A percentile compares a stretch with the other conserved stretches of the same genome.
Conservation (phyloP, 2,329 filamentous ascomycete genomes). For the Basipetospora chlamydospora region DNA sequence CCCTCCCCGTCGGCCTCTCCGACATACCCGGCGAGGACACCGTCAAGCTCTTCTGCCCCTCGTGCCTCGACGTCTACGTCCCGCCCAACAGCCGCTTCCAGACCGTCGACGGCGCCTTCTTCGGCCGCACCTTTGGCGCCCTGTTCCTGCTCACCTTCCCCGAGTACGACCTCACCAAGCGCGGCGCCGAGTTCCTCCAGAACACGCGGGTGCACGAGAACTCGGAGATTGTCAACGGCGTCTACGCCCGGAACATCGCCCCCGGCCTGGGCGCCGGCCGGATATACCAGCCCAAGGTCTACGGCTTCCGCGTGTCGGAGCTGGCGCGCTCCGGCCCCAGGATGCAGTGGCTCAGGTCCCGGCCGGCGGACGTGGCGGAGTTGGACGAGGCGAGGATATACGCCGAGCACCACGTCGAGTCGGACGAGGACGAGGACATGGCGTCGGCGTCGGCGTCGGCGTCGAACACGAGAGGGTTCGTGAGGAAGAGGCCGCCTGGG, state of each 20-base stretch:
- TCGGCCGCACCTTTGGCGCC: slow-evolving; percentile 91
- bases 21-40: slow-evolving; percentile 95
- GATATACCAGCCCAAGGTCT: slow-evolving; percentile 92
- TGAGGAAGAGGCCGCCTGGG: background rate
- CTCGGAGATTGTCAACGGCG: slow-evolving; percentile 61
- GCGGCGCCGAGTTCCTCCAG: slow-evolving; percentile 45
- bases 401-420: slow-evolving; percentile 37
- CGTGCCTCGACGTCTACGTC: slow-evolving; percentile 92
- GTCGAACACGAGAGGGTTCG: background rate
- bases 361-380: slow-evolving; percentile 65
- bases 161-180: slow-evolving; percentile 75
- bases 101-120: slow-evolving; percentile 94
- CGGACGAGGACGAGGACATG: slow-evolving; percentile 34
- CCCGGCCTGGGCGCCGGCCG: slow-evolving; percentile 69
- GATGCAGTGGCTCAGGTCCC: slow-evolving; percentile 91
- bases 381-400: slow-evolving; percentile 62
- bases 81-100: slow-evolving; percentile 96
- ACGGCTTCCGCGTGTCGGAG: slow-evolving; percentile 90
- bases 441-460: no score
- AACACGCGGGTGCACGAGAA: slow-evolving; percentile 22
- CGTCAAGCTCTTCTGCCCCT: slow-evolving; percentile 95
- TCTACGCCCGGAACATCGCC: slow-evolving; percentile 73
- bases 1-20: slow-evolving; percentile 82
- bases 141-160: slow-evolving; percentile 98
- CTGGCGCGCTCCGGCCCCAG: slow-evolving; percentile 76